phyloP scores from a whole-genome alignment of 2,329 filamentous ascomycete species.

The Elsinoe arachidis region DNA sequence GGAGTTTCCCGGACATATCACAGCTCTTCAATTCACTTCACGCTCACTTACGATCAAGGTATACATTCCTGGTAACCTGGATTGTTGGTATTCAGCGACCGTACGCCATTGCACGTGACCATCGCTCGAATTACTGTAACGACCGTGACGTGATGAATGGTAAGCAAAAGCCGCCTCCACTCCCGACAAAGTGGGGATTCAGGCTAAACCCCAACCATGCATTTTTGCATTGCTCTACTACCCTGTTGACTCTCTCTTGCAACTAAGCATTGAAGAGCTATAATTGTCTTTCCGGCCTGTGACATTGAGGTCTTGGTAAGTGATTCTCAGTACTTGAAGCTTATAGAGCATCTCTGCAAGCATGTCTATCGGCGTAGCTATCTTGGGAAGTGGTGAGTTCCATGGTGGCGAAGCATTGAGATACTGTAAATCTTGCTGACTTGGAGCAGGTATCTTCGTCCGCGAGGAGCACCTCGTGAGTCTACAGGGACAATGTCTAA shows the following conservation, averaged over 20 bases:
- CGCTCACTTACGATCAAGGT: no score
- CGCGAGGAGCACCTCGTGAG: conserved; percentile 49
- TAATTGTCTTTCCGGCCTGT: no score
- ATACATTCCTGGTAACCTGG: no score
- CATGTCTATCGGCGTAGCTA: conserved; percentile 44
- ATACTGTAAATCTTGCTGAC: background rate
- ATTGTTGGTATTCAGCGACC: no score
- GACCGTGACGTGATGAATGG: no score
- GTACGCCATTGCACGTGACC: no score
- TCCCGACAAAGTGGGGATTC: background rate
- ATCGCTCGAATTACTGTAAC: no score
- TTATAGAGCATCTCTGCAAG: background rate
- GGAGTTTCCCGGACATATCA: background rate
- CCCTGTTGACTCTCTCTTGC: background rate
- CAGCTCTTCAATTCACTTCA: background rate
- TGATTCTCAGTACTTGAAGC: background rate
- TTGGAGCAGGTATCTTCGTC: conserved; percentile 46
- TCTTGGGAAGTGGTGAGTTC: conserved; percentile 48
- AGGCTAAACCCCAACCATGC: background rate
- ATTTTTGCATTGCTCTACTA: background rate
- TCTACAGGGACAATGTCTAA: conserved; percentile 20
- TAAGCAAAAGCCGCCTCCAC: no score
- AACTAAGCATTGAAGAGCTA: background rate
- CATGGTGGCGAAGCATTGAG: background rate
- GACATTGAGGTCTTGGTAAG: no score